Evolutionary conservation across 169 alveolate genomes (phyloP).

Genomic region (Eimeria acervulina): DNA sequence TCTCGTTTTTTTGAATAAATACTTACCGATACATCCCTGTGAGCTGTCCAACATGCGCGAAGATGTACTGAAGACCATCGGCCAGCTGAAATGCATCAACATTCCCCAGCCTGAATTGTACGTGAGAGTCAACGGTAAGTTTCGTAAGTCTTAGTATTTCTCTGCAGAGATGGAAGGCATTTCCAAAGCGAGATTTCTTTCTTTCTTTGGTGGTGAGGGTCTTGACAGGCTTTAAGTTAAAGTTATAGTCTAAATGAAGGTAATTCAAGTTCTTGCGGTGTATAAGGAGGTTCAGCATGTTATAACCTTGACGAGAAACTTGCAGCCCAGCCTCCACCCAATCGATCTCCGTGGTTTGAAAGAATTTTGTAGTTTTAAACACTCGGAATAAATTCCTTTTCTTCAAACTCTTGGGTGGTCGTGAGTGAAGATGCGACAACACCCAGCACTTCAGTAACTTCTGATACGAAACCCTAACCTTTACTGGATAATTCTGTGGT

Average conservation of each 20-base stretch:
- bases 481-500: constrained; percentile 98
- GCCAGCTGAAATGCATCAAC: constrained; percentile 99
- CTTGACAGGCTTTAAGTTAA: constrained; percentile 99
- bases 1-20: background rate
- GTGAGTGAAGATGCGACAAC: constrained; percentile 96
- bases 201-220: constrained; percentile 99
- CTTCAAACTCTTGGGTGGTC: constrained; percentile 96
- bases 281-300: constrained; percentile 98
- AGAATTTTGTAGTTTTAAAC: constrained; percentile 98
- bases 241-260: constrained; percentile 99
- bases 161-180: constrained; percentile 99
- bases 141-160: constrained; percentile 99
- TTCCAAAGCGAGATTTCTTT: constrained; percentile 99
- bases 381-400: constrained; percentile 97
- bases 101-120: constrained; percentile 98
- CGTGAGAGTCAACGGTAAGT: constrained; percentile 99
- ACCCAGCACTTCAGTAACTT: constrained; percentile 99
- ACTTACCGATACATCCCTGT: constrained; percentile 99
- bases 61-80: constrained; percentile 99
- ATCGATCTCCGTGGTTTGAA: constrained; percentile 99
- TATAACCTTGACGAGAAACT: constrained; percentile 99
- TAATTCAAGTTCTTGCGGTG: constrained; percentile 99
- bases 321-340: constrained; percentile 99
- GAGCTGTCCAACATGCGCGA: constrained; percentile 99
- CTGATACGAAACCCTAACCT: constrained; percentile 98